phyloP scores from a whole-genome alignment of 2,329 filamentous ascomycete genomes.

The Alternaria alternata region DNA sequence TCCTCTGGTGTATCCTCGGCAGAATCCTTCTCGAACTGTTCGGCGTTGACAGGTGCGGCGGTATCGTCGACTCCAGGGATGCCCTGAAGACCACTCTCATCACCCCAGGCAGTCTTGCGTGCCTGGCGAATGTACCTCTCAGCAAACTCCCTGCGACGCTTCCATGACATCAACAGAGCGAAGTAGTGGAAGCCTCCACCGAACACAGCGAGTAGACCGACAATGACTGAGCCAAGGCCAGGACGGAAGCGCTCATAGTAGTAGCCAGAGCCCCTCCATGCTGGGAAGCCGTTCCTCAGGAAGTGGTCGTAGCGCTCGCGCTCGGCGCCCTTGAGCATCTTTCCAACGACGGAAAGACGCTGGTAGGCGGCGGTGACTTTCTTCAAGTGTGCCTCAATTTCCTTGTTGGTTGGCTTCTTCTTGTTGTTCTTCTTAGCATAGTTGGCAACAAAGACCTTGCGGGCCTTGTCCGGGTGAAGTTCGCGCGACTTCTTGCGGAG shows the following conservation, averaged over 20 bases:
- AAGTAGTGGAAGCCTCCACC: slow-evolving; percentile 90
- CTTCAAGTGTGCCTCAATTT: slow-evolving; percentile 82
- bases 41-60: slow-evolving; percentile 41
- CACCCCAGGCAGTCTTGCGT: slow-evolving; percentile 87
- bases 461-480: slow-evolving; percentile 95
- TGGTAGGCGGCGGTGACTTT: slow-evolving; percentile 83
- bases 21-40: slow-evolving; percentile 40
- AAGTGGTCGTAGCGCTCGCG: slow-evolving; percentile 96
- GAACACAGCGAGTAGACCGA: slow-evolving; percentile 81
- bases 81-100: slow-evolving; percentile 70
- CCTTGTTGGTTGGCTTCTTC: slow-evolving; percentile 70
- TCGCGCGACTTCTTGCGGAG: slow-evolving; percentile 86
- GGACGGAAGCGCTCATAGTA: slow-evolving; percentile 96
- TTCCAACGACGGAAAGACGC: slow-evolving; percentile 82
- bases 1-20: slow-evolving; percentile 51
- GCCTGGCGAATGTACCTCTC: slow-evolving; percentile 91
- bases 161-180: slow-evolving; percentile 84
- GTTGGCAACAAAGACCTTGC: slow-evolving; percentile 79
- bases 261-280: slow-evolving; percentile 97
- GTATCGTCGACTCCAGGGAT: slow-evolving; percentile 68
- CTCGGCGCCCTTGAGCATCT: slow-evolving; percentile 81
- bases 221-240: slow-evolving; percentile 82
- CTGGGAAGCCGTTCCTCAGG: slow-evolving; percentile 88
- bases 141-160: slow-evolving; percentile 88
- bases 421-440: slow-evolving; percentile 63